Percentiles rank a stretch among this genome's conserved stretches.
These are phyloP conservation scores for Melampsora larici-populina DNA, from an alignment of 1,284 basidiomycete species.

Conservation along the genomic window DNA sequence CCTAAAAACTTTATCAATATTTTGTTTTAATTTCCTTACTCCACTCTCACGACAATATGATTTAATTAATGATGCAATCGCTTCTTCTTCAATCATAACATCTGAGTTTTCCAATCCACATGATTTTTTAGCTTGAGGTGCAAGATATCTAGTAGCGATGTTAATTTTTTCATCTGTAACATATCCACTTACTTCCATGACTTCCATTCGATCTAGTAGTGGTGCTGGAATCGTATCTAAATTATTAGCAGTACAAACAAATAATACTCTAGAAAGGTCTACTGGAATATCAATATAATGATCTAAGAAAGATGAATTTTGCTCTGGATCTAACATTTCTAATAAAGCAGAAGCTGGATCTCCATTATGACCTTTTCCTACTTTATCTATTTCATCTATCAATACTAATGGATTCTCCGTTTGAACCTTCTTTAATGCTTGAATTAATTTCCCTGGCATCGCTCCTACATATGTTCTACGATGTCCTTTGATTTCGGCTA, in stretches of 20 bases:
- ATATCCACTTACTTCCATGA: conserved; percentile 93
- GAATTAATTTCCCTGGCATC: conserved; percentile 95
- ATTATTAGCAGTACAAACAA: conserved; percentile 91
- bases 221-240: conserved; percentile 96
- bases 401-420: conserved; percentile 94
- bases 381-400: conserved; percentile 99
- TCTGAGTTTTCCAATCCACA: conserved; percentile 80
- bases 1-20: conserved; percentile 94
- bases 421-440: conserved; percentile 92
- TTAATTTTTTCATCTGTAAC: conserved; percentile 93
- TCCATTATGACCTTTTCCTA: conserved; percentile 85
- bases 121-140: conserved; percentile 88
- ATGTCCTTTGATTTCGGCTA: conserved; percentile 99
- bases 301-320: conserved; percentile 92
- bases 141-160: conserved; percentile 87
- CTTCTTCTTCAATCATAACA: conserved; percentile 69
- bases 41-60: conserved; percentile 97
- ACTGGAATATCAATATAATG: conserved; percentile 82
- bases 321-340: conserved; percentile 98
- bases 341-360: conserved; percentile 90
- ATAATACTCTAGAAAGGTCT: conserved; percentile 90
- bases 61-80: conserved; percentile 86
- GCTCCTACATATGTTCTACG: conserved; percentile 93
- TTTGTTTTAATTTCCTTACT: conserved; percentile 79
- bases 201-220: conserved; percentile 83